Conservation (phyloP, 2,329 filamentous ascomycete genomes). For the Eutypella sp. region DNA sequence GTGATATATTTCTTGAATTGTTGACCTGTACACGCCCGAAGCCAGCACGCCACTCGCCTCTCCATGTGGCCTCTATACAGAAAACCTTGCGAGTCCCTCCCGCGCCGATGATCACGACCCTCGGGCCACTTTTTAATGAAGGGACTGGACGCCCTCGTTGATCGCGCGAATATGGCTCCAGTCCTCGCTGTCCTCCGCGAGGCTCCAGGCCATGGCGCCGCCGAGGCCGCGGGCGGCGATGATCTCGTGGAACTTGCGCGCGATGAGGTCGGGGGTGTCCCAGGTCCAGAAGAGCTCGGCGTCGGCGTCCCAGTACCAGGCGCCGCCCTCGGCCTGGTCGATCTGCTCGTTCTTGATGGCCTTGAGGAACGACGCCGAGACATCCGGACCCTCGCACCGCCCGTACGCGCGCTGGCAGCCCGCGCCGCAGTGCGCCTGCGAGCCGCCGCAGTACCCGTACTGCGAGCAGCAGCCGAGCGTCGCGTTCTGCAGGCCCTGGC, state of each 20-base stretch:
- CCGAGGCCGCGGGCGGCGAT: conserved; percentile 51
- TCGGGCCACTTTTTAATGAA: no score
- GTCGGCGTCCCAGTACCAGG: conserved; percentile 60
- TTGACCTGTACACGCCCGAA: no score
- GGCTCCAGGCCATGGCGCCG: conserved; percentile 70
- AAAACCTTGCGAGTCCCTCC: no score
- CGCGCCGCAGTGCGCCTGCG: conserved; percentile 18
- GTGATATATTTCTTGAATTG: no score
- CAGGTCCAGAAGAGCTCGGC: conserved; percentile 67
- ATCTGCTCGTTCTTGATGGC: conserved; percentile 48
- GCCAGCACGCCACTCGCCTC: no score
- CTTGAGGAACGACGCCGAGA: conserved; percentile 50
- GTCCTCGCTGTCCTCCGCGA: conserved; percentile 55
- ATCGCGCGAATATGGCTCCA: not conserved
- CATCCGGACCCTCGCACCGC: conserved; percentile 43
- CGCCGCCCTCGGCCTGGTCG: conserved; percentile 54
- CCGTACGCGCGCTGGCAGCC: conserved; percentile 32
- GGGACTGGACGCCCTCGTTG: not conserved
- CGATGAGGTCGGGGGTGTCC: conserved; percentile 57
- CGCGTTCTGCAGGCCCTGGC: not conserved
- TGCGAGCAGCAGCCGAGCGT: conserved; percentile 1
- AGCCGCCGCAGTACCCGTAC: conserved; percentile 2
- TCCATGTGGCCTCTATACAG: no score
- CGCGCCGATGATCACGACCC: no score
- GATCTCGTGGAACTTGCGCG: conserved; percentile 54